These are phyloP conservation scores for Linnemannia hyalina DNA, from an alignment of 192 early-diverging fungal genomes.

Conservation along the genomic window DNA sequence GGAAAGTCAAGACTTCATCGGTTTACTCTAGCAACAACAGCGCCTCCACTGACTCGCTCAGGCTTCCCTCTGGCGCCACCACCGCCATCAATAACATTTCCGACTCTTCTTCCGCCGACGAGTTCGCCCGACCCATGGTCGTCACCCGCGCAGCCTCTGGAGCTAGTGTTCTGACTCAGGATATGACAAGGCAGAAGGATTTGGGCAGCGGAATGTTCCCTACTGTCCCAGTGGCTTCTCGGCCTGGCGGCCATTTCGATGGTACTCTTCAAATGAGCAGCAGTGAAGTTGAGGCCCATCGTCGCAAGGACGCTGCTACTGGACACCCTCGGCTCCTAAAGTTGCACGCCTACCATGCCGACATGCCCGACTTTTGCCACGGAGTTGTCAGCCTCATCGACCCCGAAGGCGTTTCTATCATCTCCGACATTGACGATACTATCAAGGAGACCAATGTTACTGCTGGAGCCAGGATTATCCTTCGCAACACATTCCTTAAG, in stretches of 20 bases:
- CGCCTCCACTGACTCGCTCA: neutral
- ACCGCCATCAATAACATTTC: neutral
- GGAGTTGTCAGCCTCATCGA: conserved; percentile 74
- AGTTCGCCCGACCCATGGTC: neutral
- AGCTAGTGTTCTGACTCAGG: conserved; percentile 6
- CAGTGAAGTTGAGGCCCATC: conserved; percentile 17
- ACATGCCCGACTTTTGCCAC: conserved; percentile 46
- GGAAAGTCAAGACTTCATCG: conserved; percentile 10
- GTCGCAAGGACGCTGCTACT: neutral
- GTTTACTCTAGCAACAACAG: conserved; percentile 10
- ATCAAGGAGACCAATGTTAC: conserved; percentile 92
- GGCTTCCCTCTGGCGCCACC: neutral
- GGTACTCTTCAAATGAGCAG: conserved; percentile 35
- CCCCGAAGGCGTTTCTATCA: conserved; percentile 82
- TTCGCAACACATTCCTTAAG: conserved; percentile 78
- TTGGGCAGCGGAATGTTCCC: conserved; percentile 18
- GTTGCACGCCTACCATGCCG: conserved; percentile 32
- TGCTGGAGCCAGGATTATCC: conserved; percentile 73
- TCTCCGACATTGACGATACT: conserved; percentile 95
- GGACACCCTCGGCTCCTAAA: conserved; percentile 31
- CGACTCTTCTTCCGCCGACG: conserved; percentile 5
- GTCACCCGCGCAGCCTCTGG: conserved; percentile 12
- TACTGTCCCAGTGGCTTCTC: conserved; percentile 31
- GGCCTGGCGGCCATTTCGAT: conserved; percentile 47
- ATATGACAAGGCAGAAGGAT: conserved; percentile 13